Base-by-base conservation (phyloP, 306 rosid genomes). In the Cicer cuneatum region DNA sequence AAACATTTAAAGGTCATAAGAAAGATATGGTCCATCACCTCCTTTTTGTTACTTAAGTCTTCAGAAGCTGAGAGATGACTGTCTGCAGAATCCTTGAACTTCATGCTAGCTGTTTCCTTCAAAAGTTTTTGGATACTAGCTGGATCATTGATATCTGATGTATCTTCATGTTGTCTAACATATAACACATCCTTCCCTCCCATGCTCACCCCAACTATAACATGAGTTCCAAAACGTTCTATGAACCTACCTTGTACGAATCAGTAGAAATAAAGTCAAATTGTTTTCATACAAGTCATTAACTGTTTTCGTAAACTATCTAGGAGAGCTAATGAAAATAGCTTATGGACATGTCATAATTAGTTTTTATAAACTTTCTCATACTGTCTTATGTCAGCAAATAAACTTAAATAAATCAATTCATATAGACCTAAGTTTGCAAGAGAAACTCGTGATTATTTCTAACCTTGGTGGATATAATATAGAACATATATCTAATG, bases 161-260 rank as follows among this genome's bases (percentile, higher is more conserved):
- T 69, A 82, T 83, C 89, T 80, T 83, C 90, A 4, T 29, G 35
- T 78, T 92, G 94, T 78, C 90, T 90, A 87, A 90, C 70, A 72
- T 87, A 92, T 72, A 92, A 74, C 69, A 90, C 92, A 83, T 92
- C 94, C 84, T 90, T 90, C 71, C 96, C 98, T 72, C 98, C 98
- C 92, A 92, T 92, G 87, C 86, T 89, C 73, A 92, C 89, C 49
- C 98, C 94, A 74, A 86, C 91, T 69, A 92, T 82, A 68, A 92
- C 86, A 78, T 92, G 96, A 71, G 98, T 92, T 78, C 98, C 98
- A 67, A 87, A 92, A 41, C 75, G 83, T 45, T 86, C 85, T 80
- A 92, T 87, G 82, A 92, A 90, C 89, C 98, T 92, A 90, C 89
- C 98, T 92, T 80, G 72, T 82, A 81, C 43, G 62, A 77, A 66